Conservation (phyloP, 306 rosid species). For the Corylus avellana region DNA sequence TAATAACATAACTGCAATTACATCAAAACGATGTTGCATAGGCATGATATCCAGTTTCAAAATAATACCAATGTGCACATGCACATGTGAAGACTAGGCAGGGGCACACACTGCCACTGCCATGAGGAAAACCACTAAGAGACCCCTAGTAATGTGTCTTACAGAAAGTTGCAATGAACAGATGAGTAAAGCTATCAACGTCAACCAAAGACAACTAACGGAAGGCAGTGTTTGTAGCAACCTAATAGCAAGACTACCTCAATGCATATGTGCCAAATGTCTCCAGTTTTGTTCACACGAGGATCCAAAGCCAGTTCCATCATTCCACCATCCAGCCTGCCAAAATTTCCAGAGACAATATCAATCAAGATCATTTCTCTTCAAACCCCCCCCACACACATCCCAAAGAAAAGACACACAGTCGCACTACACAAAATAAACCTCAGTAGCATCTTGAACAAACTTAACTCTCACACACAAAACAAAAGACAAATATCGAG, state of each 20-base stretch:
- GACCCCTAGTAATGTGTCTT: background rate
- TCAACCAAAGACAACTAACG: constrained; percentile 23
- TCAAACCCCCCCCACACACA: background rate
- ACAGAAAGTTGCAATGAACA: constrained; percentile 18
- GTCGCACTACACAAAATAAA: background rate
- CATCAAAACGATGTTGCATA: background rate
- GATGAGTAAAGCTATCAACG: constrained; percentile 7
- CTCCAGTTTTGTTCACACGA: constrained; percentile 79
- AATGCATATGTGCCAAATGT: constrained; percentile 87
- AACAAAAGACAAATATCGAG: background rate
- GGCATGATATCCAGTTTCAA: background rate
- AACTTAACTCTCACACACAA: background rate
- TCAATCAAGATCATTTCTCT: constrained; percentile 10
- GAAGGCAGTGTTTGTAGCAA: constrained; percentile 21
- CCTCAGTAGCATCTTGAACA: constrained; percentile 1
- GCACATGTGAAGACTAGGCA: background rate
- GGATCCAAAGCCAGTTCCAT: constrained; percentile 76
- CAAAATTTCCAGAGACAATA: constrained; percentile 39
- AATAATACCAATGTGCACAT: background rate
- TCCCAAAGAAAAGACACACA: background rate
- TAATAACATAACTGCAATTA: background rate
- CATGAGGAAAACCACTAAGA: constrained; percentile 8
- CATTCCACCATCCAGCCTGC: constrained; percentile 54
- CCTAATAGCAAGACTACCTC: constrained; percentile 54
- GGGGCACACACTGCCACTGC: background rate